These are phyloP conservation scores for Apophysomyces elegans DNA, from an alignment of 371 early-diverging fungal species.

Conservation along the genomic window DNA sequence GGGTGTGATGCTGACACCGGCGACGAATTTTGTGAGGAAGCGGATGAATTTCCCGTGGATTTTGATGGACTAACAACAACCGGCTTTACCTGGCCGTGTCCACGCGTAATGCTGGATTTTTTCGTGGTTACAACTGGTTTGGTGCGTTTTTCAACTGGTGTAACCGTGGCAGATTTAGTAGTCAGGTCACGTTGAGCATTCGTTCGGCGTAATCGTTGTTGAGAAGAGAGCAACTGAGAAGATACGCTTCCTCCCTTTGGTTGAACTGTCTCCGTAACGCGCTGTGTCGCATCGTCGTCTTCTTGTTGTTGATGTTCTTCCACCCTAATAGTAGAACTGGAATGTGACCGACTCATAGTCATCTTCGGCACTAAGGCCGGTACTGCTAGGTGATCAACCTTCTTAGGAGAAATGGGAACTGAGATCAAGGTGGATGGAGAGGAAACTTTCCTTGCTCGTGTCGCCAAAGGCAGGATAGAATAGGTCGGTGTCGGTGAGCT, in stretches of 20 bases:
- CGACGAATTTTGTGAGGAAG: conserved; percentile 1
- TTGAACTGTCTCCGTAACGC: background rate
- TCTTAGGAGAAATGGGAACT: background rate
- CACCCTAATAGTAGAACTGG: background rate
- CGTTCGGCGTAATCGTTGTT: conserved; percentile 18
- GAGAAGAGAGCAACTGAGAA: background rate
- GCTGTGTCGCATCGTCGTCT: background rate
- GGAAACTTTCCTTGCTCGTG: background rate
- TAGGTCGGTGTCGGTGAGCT: background rate
- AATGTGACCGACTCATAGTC: background rate
- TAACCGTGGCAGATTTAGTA: conserved; percentile 2
- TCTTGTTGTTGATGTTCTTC: too few relatives aligned
- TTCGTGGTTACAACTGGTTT: conserved; percentile 11
- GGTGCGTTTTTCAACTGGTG: conserved; percentile 11
- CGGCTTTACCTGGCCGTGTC: conserved; percentile 3
- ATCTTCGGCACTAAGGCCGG: background rate
- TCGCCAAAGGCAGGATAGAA: background rate
- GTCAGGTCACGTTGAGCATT: conserved; percentile 21
- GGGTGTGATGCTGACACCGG: background rate
- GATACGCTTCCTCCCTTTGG: conserved; percentile 3
- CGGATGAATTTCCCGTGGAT: conserved; percentile 1
- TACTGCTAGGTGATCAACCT: background rate
- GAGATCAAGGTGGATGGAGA: background rate
- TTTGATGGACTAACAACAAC: background rate
- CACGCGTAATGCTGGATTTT: background rate